These are phyloP conservation scores for Nicotiana noctiflora DNA, from an alignment of 257 asterid species.

Conservation along the genomic window DNA sequence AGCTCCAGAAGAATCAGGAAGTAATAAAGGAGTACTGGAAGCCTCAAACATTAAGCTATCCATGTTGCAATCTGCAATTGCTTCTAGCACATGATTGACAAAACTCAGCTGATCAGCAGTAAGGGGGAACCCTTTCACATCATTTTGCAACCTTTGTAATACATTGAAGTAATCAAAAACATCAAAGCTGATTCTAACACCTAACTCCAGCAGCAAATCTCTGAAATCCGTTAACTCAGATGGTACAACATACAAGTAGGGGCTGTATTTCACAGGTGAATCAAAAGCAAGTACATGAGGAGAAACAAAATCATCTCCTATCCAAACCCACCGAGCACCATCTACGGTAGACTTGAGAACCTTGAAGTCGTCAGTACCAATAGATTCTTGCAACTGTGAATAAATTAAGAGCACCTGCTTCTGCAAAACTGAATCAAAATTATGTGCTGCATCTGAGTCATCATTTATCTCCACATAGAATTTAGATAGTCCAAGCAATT, in stretches of 20 bases:
- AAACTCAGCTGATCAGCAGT: conserved; percentile 76
- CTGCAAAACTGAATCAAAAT: conserved; percentile 49
- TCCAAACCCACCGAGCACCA: conserved; percentile 86
- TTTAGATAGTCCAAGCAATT: conserved; percentile 61
- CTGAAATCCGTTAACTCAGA: conserved; percentile 73
- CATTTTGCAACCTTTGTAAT: conserved; percentile 57
- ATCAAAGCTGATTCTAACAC: conserved; percentile 72
- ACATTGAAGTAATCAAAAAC: conserved; percentile 62
- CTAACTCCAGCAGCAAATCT: conserved; percentile 85
- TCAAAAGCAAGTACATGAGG: conserved; percentile 85
- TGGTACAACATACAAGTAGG: conserved; percentile 92
- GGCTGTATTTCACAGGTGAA: conserved; percentile 91
- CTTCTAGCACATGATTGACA: conserved; percentile 77
- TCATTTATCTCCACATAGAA: conserved; percentile 41
- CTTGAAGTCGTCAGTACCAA: conserved; percentile 40
- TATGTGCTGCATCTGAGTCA: conserved; percentile 15
- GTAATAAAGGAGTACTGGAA: conserved; percentile 33
- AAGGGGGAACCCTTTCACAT: conserved; percentile 53
- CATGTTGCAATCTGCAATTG: conserved; percentile 54
- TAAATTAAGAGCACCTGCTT: conserved; percentile 62
- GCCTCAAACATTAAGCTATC: conserved; percentile 43
- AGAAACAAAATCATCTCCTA: conserved; percentile 89
- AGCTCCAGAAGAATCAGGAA: conserved; percentile 87
- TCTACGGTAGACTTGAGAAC: conserved; percentile 47
- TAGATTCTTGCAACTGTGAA: conserved; percentile 63